Evolutionary conservation across 2,329 filamentous ascomycete species (phyloP).

Genomic region (Aspergillus neoniger): DNA sequence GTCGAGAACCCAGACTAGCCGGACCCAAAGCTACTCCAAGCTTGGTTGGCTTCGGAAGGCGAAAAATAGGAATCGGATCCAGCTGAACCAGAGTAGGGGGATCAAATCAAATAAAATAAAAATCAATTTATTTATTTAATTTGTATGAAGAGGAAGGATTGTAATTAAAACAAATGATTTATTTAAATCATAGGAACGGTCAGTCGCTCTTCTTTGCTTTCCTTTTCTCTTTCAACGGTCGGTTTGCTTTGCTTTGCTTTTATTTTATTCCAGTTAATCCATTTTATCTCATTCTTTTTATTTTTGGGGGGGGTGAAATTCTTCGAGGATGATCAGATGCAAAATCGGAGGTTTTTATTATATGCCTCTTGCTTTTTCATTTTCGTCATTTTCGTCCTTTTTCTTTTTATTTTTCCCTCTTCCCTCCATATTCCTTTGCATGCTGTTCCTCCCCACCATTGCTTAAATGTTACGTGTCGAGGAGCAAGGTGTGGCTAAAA

Average conservation of each 20-base stretch:
- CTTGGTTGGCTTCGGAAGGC: slow-evolving; percentile 17
- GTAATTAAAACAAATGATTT: background rate
- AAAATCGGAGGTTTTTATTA: slow-evolving; percentile 12
- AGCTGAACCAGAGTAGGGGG: background rate
- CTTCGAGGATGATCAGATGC: slow-evolving; percentile 7
- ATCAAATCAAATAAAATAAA: background rate
- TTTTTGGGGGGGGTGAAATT: background rate
- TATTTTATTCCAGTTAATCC: background rate
- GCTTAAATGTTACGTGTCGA: background rate
- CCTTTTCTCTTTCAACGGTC: slow-evolving; percentile 7
- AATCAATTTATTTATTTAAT: background rate
- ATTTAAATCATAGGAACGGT: background rate
- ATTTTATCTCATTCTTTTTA: background rate
- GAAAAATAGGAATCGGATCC: background rate
- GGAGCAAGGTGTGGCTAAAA: background rate
- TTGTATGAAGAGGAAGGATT: no score
- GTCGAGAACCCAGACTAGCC: slow-evolving; percentile 20
- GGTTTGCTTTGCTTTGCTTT: background rate
- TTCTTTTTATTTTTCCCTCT: background rate
- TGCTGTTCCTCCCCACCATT: background rate
- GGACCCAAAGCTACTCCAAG: slow-evolving; percentile 18
- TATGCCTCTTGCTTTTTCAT: background rate
- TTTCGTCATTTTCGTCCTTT: background rate
- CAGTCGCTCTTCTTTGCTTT: background rate
- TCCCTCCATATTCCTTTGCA: no score